Conservation (phyloP, 345 rosid genomes). For the Eucalyptus fibrosa region DNA sequence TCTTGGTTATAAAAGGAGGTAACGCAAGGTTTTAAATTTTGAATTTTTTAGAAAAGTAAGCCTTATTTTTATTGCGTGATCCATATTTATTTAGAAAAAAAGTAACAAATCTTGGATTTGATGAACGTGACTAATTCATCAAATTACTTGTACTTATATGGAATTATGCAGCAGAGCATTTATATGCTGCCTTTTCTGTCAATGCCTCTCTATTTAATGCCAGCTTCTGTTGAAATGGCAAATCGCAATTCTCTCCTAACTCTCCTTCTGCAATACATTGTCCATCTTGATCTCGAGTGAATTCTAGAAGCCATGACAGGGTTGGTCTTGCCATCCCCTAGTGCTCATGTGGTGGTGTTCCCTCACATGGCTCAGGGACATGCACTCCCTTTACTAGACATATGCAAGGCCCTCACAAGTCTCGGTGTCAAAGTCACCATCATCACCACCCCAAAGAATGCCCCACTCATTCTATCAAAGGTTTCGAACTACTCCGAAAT, state of each 20-base stretch:
- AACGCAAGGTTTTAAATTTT: neutral
- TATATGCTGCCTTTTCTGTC: neutral
- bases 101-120: neutral
- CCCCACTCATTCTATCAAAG: neutral
- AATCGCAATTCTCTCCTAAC: neutral
- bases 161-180: neutral
- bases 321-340: neutral
- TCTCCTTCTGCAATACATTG: neutral
- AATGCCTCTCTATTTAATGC: neutral
- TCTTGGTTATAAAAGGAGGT: neutral
- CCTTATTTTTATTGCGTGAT: neutral
- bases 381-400: constrained; percentile 17
- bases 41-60: neutral
- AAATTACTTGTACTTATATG: neutral
- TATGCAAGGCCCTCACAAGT: constrained; percentile 6
- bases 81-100: neutral
- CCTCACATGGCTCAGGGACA: constrained; percentile 34
- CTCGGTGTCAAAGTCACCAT: constrained; percentile 5
- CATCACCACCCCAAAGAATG: constrained; percentile 14
- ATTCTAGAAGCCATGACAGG: neutral
- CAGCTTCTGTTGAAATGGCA: neutral
- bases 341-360: constrained; percentile 6
- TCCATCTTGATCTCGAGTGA: neutral
- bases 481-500: neutral
- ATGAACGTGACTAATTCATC: neutral